These are phyloP conservation scores for Ganoderma resinaceum DNA, from an alignment of 1,284 basidiomycete species.

Conservation along the genomic window DNA sequence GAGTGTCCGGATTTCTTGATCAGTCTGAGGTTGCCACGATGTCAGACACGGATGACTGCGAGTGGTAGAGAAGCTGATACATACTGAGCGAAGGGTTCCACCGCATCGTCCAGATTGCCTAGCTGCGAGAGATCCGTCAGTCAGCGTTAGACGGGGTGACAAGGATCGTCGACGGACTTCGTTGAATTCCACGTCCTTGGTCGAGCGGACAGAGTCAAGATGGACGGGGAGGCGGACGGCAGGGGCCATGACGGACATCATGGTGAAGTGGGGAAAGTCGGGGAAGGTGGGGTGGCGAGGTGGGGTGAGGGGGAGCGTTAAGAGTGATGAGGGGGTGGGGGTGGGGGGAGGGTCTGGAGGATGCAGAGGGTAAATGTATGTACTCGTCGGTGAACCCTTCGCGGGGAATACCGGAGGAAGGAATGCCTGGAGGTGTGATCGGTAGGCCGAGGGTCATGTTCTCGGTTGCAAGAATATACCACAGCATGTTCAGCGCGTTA, in stretches of 20 bases:
- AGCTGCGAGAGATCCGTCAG: slow-evolving; percentile 43
- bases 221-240: slow-evolving; percentile 42
- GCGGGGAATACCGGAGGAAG: slow-evolving; percentile 36
- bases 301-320: slow-evolving; percentile 16
- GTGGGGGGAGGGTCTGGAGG: slow-evolving; percentile 9
- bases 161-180: slow-evolving; percentile 44
- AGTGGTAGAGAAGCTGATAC: slow-evolving; percentile 26
- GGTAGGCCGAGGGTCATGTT: slow-evolving; percentile 30
- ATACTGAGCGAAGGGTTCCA: slow-evolving; percentile 65
- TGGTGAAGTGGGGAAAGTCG: slow-evolving; percentile 33
- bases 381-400: slow-evolving; percentile 33
- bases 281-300: slow-evolving; percentile 23
- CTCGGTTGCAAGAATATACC: slow-evolving; percentile 30
- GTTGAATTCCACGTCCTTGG: slow-evolving; percentile 45
- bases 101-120: slow-evolving; percentile 56
- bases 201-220: slow-evolving; percentile 37
- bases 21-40: slow-evolving; percentile 42
- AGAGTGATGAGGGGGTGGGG: slow-evolving; percentile 28
- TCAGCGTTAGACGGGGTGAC: slow-evolving; percentile 19
- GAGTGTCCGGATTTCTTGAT: slow-evolving; percentile 50
- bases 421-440: slow-evolving; percentile 30
- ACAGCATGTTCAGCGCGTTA: slow-evolving; percentile 15
- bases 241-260: slow-evolving; percentile 48
- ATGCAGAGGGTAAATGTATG: slow-evolving; percentile 26
- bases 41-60: slow-evolving; percentile 2